Evolutionary conservation across 441 rosid species (phyloP).

Genomic region (Aleurites moluccanus): DNA sequence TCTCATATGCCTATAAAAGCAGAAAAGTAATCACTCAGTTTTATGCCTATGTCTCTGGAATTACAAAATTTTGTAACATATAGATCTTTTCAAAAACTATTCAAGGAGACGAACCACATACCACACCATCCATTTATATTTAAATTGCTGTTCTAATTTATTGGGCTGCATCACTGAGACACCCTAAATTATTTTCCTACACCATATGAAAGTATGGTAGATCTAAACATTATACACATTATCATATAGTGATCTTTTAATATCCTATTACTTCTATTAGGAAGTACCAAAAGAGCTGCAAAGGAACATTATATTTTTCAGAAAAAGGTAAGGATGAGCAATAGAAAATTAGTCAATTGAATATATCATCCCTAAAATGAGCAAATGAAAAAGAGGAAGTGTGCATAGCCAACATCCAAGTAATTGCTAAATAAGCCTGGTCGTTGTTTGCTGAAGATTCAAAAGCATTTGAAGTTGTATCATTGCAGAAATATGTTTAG

Average conservation of each 20-base stretch:
- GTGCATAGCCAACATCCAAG: neutral
- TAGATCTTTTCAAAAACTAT: neutral
- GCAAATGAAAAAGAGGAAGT: neutral
- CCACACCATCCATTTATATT: neutral
- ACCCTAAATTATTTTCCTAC: neutral
- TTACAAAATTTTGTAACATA: neutral
- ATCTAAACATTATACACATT: neutral
- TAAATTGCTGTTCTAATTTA: neutral
- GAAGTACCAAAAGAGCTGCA: neutral
- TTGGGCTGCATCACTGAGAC: neutral
- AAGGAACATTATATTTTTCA: neutral
- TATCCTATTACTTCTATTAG: neutral
- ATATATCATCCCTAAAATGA: neutral
- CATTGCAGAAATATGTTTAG: neutral
- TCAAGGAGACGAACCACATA: neutral
- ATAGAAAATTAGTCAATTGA: neutral
- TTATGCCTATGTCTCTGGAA: neutral
- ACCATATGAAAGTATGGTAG: neutral
- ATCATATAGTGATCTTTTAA: neutral
- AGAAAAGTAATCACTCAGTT: neutral
- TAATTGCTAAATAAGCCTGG: neutral
- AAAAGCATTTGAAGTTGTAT: neutral
- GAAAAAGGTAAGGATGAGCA: neutral
- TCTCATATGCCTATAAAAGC: neutral
- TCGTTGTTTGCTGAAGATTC: no score